A percentile compares a stretch with the other conserved stretches of the same genome.
Evolutionary conservation across 495 filamentous ascomycete genomes (phyloP).

Genomic region (Hypomontagnella monticulosa): DNA sequence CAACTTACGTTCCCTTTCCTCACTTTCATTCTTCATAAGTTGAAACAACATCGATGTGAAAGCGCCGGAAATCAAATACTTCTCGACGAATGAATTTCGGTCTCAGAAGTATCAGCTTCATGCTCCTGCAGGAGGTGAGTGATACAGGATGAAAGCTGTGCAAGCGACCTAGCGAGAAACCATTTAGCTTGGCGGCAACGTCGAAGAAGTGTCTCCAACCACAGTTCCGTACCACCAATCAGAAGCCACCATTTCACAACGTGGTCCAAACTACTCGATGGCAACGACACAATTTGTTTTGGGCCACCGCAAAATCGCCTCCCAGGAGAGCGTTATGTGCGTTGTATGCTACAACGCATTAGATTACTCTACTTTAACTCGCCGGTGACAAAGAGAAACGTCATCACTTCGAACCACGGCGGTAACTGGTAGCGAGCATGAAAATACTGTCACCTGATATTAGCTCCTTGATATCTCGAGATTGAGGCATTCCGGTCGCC

Average conservation of each 20-base stretch:
- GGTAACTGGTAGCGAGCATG: constrained; percentile 11
- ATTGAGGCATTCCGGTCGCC: constrained; percentile 1
- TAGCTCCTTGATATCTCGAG: neutral
- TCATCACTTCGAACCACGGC: constrained; percentile 4
- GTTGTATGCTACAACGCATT: constrained; percentile 8
- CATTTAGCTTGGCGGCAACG: constrained; percentile 24
- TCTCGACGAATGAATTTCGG: neutral
- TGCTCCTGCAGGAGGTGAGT: constrained; percentile 9
- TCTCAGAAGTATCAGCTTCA: constrained; percentile 1
- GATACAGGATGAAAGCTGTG: constrained; percentile 11
- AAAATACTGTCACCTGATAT: constrained; percentile 2
- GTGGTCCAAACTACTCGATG: constrained; percentile 32
- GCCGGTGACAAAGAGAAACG: constrained; percentile 10
- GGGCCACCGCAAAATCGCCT: constrained; percentile 1
- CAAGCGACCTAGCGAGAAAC: constrained; percentile 20
- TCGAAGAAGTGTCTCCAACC: constrained; percentile 2
- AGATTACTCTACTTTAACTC: neutral
- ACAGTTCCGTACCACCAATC: constrained; percentile 22
- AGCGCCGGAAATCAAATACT: no score
- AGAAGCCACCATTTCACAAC: constrained; percentile 19
- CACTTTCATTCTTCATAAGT: neutral
- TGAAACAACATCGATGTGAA: no score
- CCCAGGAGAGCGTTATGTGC: constrained; percentile 1
- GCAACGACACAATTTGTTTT: neutral
- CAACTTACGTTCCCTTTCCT: neutral